Evolutionary conservation across 2,329 filamentous ascomycete species (phyloP).

Genomic region (Ophiocordyceps camponoti-rufipedis): DNA sequence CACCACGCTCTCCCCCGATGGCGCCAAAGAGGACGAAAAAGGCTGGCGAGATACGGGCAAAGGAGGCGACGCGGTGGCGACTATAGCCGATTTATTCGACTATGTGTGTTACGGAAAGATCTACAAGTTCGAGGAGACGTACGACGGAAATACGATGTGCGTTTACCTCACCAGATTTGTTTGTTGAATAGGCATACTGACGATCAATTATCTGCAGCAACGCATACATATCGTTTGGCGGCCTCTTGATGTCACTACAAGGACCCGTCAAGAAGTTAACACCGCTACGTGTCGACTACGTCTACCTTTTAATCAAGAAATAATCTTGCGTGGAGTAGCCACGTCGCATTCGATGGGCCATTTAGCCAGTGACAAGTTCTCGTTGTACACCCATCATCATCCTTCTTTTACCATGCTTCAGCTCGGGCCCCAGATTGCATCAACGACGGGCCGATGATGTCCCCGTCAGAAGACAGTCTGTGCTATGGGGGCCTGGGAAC

Average conservation of each 20-base stretch:
- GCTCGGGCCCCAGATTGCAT: too few relatives aligned
- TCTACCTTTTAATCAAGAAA: constrained; percentile 89
- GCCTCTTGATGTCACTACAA: constrained; percentile 74
- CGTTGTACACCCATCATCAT: too few relatives aligned
- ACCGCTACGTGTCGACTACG: constrained; percentile 76
- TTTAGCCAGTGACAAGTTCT: too few relatives aligned
- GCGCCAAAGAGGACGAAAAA: constrained; percentile 55
- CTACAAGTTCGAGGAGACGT: constrained; percentile 70
- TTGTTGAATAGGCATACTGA: not conserved
- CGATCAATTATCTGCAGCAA: constrained; percentile 37
- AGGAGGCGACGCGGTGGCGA: constrained; percentile 32
- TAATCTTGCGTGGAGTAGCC: not conserved
- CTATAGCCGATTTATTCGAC: constrained; percentile 63
- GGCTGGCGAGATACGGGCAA: constrained; percentile 65
- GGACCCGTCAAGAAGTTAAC: constrained; percentile 94
- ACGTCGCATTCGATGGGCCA: too few relatives aligned
- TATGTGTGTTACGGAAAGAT: constrained; percentile 83
- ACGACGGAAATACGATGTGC: constrained; percentile 68
- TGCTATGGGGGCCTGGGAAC: constrained; percentile 52
- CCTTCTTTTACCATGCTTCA: too few relatives aligned
- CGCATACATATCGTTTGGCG: constrained; percentile 86
- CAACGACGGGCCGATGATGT: not conserved
- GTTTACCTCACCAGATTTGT: constrained; percentile 1
- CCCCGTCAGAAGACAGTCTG: constrained; percentile 8
- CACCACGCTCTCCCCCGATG: constrained; percentile 73